Conservation (phyloP, 495 filamentous ascomycete genomes). For the Neurospora hispaniola region DNA sequence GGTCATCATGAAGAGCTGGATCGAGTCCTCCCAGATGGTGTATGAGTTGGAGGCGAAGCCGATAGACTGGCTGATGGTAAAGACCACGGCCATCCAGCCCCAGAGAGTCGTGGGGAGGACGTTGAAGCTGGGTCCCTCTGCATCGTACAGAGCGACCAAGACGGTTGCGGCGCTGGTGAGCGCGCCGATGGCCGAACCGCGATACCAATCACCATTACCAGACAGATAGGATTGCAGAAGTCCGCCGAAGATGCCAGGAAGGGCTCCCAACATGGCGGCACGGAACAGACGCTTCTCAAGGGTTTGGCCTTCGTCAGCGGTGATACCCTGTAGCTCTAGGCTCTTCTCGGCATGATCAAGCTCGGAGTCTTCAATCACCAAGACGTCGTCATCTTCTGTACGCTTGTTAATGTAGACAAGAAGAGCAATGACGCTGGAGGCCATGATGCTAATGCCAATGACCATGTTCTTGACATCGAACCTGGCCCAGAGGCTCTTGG, state of each 20-base stretch:
- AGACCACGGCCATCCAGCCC: conserved; percentile 74
- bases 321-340: conserved; percentile 27
- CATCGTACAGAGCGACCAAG: conserved; percentile 41
- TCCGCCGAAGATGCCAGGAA: conserved; percentile 18
- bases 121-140: conserved; percentile 37
- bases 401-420: conserved; percentile 55
- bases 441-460: conserved; percentile 61
- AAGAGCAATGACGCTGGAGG: conserved; percentile 53
- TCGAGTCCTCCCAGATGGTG: conserved; percentile 98
- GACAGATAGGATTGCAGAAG: conserved; percentile 17
- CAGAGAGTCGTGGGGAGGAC: conserved; percentile 71
- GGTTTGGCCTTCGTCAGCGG: conserved; percentile 19
- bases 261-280: conserved; percentile 22
- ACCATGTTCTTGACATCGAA: conserved; percentile 84
- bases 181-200: conserved; percentile 37
- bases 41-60: conserved; percentile 97
- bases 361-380: conserved; percentile 32
- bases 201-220: conserved; percentile 29
- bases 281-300: conserved; percentile 26
- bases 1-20: conserved; percentile 79
- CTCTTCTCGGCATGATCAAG: conserved; percentile 34
- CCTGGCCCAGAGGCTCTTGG: conserved; percentile 76
- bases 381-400: conserved; percentile 31
- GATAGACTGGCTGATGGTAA: conserved; percentile 70
- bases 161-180: conserved; percentile 55